Evolutionary conservation across 805 yeast species (phyloP).

Genomic region (Metschnikowia shivogae): DNA sequence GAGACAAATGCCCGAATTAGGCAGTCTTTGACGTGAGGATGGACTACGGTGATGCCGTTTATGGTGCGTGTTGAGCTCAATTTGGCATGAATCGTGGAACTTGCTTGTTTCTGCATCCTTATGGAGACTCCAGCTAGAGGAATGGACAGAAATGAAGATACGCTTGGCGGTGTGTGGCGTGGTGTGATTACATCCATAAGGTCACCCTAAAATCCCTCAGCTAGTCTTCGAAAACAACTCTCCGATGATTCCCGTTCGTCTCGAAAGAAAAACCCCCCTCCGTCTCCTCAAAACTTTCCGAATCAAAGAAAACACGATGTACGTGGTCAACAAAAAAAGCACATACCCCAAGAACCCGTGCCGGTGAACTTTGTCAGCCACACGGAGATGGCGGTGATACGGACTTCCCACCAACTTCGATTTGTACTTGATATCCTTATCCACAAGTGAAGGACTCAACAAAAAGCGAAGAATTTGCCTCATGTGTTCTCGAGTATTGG

Average conservation of each 20-base stretch:
- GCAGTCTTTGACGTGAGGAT: conserved; percentile 9
- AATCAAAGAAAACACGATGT: conserved; percentile 3
- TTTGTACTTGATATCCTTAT: conserved; percentile 10
- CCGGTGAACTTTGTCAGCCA: conserved; percentile 43
- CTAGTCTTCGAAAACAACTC: conserved; percentile 10
- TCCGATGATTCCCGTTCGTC: conserved; percentile 15
- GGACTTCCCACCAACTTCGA: conserved; percentile 43
- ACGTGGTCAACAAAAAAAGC: conserved; percentile 10
- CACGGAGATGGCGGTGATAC: conserved; percentile 31
- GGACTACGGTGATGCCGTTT: too few relatives aligned
- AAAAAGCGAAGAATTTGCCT: conserved; percentile 37
- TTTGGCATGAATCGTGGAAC: too few relatives aligned
- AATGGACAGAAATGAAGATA: too few relatives aligned
- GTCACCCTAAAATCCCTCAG: not conserved
- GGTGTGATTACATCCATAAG: too few relatives aligned
- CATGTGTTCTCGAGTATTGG: conserved; percentile 28
- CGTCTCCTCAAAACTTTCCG: conserved; percentile 3
- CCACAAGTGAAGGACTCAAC: conserved; percentile 31
- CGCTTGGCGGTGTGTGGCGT: too few relatives aligned
- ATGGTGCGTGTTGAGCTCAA: too few relatives aligned
- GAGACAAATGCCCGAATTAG: conserved; percentile 32
- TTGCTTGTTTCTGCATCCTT: too few relatives aligned
- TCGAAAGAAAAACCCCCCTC: not conserved
- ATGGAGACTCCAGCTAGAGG: too few relatives aligned
- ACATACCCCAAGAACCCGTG: conserved; percentile 44